Percentiles rank a stretch among this genome's conserved stretches.
phyloP scores from a whole-genome alignment of 148 eudicot genomes.

The Vaccinium myrtillus region DNA sequence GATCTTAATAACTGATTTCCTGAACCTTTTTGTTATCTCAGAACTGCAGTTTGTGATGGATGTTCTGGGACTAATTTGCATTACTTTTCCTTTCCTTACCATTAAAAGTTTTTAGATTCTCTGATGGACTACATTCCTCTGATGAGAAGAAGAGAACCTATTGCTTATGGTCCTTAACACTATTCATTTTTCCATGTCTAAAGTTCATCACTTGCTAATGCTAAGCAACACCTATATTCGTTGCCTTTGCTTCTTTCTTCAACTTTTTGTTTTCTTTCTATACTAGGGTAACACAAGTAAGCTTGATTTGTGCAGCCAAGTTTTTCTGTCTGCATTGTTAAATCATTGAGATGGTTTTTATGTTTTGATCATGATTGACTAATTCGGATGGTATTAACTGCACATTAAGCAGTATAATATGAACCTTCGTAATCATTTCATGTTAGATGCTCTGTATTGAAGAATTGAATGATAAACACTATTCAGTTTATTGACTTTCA shows the following conservation, averaged over 20 bases:
- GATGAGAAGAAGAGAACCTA: background rate
- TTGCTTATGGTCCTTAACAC: background rate
- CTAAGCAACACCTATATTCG: background rate
- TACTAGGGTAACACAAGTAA: background rate
- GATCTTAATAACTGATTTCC: conserved; percentile 2
- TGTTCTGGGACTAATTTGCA: background rate
- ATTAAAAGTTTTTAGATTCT: no score
- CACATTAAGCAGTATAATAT: background rate
- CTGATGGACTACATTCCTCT: no score
- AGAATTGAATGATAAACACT: background rate
- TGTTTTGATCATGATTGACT: background rate
- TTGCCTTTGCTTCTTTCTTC: background rate
- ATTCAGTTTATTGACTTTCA: background rate
- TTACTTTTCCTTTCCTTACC: background rate
- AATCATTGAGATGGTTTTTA: background rate
- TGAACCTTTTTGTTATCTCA: background rate
- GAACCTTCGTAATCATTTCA: background rate
- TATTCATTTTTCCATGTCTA: background rate
- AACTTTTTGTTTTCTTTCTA: no score
- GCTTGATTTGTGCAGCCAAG: background rate
- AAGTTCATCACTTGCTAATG: background rate
- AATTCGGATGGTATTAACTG: background rate
- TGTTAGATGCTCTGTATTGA: background rate
- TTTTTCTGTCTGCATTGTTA: background rate
- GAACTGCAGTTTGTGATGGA: background rate